Conservation (phyloP, 805 yeast genomes). For the Metschnikowia borealis region DNA sequence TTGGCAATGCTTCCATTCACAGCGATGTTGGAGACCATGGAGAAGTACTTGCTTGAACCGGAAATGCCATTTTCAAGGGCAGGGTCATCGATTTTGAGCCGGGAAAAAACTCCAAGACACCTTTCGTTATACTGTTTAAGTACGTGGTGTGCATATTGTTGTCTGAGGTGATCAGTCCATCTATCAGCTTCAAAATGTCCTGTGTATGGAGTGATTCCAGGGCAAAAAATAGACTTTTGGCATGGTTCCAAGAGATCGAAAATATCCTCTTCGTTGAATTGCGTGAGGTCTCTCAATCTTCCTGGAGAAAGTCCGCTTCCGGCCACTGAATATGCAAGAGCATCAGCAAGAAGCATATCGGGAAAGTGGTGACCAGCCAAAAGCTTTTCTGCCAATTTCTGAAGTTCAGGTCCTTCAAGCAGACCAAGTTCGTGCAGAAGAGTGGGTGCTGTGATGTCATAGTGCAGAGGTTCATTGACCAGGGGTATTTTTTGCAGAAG, state of each 20-base stretch:
- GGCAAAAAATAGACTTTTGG: not conserved
- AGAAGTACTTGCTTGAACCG: conserved; percentile 30
- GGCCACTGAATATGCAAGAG: not conserved
- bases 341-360: not conserved
- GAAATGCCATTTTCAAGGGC: conserved; percentile 12
- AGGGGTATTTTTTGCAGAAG: not conserved
- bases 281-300: conserved; percentile 1
- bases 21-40: conserved; percentile 12
- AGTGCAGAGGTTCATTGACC: not conserved
- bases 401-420: not conserved
- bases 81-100: conserved; percentile 15
- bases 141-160: not conserved
- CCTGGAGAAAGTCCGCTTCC: not conserved
- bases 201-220: not conserved
- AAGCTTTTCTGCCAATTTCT: not conserved
- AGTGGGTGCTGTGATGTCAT: not conserved
- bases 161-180: conserved; percentile 1
- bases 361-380: not conserved
- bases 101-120: conserved; percentile 4
- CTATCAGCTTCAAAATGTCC: not conserved
- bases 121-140: not conserved
- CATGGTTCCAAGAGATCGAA: conserved; percentile 10
- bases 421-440: conserved; percentile 6
- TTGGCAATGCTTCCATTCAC: conserved; percentile 11
- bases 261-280: conserved; percentile 13